Percentiles rank a stretch among this genome's conserved stretches.
phyloP scores from a whole-genome alignment of 768 basidiomycete species.

The Podaxis mareebaensis region DNA sequence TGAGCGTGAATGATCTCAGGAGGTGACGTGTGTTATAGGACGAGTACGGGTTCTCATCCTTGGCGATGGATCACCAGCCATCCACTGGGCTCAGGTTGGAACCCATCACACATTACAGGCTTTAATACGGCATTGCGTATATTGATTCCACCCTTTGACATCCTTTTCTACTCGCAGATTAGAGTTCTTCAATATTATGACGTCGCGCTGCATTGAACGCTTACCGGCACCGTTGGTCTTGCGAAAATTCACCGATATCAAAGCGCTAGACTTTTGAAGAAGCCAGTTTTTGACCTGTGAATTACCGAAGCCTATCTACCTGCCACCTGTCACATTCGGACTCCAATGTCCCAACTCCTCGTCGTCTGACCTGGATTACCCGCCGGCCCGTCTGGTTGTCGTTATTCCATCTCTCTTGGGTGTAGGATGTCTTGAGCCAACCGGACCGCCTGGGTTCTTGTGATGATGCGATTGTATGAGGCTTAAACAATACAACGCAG shows the following conservation, averaged over 20 bases:
- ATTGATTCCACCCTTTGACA: background rate
- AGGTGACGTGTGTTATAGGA: background rate
- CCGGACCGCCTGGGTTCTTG: background rate
- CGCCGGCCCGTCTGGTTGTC: background rate
- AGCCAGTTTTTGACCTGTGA: background rate
- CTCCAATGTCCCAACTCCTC: background rate
- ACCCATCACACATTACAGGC: too few relatives aligned
- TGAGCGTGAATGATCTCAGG: background rate
- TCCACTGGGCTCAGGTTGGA: too few relatives aligned
- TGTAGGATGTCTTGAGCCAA: background rate
- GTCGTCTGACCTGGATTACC: background rate
- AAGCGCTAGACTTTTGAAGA: background rate
- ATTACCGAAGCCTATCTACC: background rate
- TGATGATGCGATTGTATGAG: background rate
- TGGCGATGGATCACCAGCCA: too few relatives aligned
- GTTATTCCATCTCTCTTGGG: background rate
- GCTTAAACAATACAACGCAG: too few relatives aligned
- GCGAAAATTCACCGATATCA: conserved; percentile 8
- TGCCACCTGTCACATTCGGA: background rate
- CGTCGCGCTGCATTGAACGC: background rate
- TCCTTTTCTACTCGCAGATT: background rate
- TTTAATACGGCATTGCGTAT: too few relatives aligned
- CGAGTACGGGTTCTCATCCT: background rate
- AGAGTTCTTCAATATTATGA: conserved; percentile 1
- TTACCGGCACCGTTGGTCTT: too few relatives aligned